Conservation (phyloP, 352 stramenopile species). For the Pythium folliculosum region DNA sequence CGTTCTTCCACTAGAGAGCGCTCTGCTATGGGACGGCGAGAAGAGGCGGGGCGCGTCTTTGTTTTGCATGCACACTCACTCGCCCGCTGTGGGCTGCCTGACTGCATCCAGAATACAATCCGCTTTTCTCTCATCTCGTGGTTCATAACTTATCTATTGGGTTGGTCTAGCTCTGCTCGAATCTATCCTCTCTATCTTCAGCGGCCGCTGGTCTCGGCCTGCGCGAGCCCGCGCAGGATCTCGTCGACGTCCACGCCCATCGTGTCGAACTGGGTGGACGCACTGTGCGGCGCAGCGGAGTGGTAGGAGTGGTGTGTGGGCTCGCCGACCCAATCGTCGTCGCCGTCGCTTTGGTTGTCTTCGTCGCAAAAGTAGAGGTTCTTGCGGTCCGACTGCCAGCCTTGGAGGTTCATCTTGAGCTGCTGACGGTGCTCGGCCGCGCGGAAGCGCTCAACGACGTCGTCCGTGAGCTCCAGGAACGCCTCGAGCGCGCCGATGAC, state of each 20-base stretch:
- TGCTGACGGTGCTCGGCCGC: conserved; percentile 12
- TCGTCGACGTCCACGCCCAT: conserved; percentile 20
- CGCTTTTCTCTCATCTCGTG: conserved; percentile 19
- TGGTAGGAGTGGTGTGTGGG: neutral
- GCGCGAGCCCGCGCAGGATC: conserved; percentile 11
- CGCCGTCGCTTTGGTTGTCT: neutral
- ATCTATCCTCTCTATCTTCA: neutral
- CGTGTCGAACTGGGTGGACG: conserved; percentile 10
- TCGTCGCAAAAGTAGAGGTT: conserved; percentile 35
- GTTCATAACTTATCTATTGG: conserved; percentile 2
- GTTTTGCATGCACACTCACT: conserved; percentile 22
- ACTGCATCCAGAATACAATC: conserved; percentile 33
- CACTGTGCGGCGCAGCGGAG: neutral
- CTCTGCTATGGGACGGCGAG: neutral
- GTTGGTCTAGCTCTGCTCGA: neutral
- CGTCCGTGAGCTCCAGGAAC: conserved; percentile 32
- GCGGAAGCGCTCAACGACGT: conserved; percentile 24
- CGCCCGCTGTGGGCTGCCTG: neutral
- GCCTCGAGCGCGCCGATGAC: conserved; percentile 29
- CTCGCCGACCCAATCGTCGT: neutral
- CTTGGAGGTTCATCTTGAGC: conserved; percentile 30
- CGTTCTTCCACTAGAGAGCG: neutral
- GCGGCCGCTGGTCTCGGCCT: neutral
- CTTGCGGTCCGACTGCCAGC: conserved; percentile 36
- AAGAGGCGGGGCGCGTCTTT: neutral